Evolutionary conservation across 179 eudicot species (phyloP).

Genomic region (Spinacia oleracea): DNA sequence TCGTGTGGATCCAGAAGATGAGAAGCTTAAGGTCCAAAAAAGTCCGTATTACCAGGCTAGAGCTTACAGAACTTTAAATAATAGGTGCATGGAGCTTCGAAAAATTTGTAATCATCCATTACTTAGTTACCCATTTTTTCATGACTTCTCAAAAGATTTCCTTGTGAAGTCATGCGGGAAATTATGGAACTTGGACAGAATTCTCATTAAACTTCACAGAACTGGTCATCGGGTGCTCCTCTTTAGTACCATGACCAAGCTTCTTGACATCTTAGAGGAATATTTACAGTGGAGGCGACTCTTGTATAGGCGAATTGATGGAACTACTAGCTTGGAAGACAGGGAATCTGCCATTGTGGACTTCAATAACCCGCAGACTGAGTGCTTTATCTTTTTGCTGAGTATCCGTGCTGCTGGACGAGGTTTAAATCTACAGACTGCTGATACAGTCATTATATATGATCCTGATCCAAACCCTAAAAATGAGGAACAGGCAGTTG

Average conservation of each 20-base stretch:
- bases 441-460: conserved; percentile 94
- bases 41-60: conserved; percentile 78
- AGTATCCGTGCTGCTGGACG: conserved; percentile 99
- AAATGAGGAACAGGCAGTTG: conserved; percentile 99
- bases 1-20: conserved; percentile 97
- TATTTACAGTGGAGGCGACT: conserved; percentile 95
- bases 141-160: conserved; percentile 82
- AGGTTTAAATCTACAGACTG: conserved; percentile 92
- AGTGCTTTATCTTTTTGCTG: conserved; percentile 92
- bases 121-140: conserved; percentile 83
- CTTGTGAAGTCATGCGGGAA: conserved; percentile 97
- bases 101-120: conserved; percentile 96
- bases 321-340: conserved; percentile 92
- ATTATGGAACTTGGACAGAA: conserved; percentile 85
- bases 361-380: conserved; percentile 71
- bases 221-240: conserved; percentile 98
- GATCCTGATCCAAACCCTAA: conserved; percentile 99
- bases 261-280: conserved; percentile 90
- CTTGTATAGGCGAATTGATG: conserved; percentile 91
- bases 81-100: conserved; percentile 95
- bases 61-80: conserved; percentile 59
- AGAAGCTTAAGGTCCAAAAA: conserved; percentile 60
- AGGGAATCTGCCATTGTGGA: conserved; percentile 97
- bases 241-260: conserved; percentile 98
- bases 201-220: conserved; percentile 90